phyloP scores from a whole-genome alignment of 805 yeast species.

The Spathaspora arborariae region DNA sequence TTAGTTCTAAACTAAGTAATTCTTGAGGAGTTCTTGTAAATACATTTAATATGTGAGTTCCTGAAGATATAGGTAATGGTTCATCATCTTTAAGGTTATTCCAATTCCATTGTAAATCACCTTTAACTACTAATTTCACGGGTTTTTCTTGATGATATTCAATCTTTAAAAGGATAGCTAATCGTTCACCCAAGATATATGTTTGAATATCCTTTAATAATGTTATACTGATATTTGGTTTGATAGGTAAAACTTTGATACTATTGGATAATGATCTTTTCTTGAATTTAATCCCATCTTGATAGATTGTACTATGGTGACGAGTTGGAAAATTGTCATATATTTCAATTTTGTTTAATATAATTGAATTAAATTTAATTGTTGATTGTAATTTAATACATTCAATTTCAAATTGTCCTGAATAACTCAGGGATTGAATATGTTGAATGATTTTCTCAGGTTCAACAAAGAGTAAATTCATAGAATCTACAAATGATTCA shows the following conservation, averaged over 20 bases:
- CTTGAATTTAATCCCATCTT: background rate
- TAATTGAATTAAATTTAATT: slow-evolving; percentile 9
- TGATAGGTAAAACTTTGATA: slow-evolving; percentile 18
- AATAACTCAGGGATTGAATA: slow-evolving; percentile 14
- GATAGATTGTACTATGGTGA: background rate
- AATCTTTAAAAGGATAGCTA: slow-evolving; percentile 5
- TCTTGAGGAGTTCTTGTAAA: background rate
- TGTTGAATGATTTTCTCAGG: slow-evolving; percentile 18
- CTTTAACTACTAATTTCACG: background rate
- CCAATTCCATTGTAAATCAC: slow-evolving; percentile 28
- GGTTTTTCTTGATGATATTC: slow-evolving; percentile 5
- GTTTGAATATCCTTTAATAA: background rate
- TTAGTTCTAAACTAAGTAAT: slow-evolving; percentile 17
- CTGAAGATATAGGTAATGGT: slow-evolving; percentile 21
- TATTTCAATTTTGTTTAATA: slow-evolving; percentile 8
- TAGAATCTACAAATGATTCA: slow-evolving; percentile 2
- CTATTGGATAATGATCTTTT: slow-evolving; percentile 7
- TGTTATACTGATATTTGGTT: slow-evolving; percentile 19
- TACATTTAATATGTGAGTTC: slow-evolving; percentile 15
- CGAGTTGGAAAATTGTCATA: background rate
- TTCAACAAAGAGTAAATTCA: slow-evolving; percentile 4
- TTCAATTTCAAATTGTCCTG: slow-evolving; percentile 22
- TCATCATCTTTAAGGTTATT: slow-evolving; percentile 38
- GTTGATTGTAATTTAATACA: slow-evolving; percentile 12
- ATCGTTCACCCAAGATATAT: slow-evolving; percentile 5